Evolutionary conservation across 148 eudicot species (phyloP), one percentile per base, ranked within the genome.

Genomic region (Dysphania ambrosioides): DNA sequence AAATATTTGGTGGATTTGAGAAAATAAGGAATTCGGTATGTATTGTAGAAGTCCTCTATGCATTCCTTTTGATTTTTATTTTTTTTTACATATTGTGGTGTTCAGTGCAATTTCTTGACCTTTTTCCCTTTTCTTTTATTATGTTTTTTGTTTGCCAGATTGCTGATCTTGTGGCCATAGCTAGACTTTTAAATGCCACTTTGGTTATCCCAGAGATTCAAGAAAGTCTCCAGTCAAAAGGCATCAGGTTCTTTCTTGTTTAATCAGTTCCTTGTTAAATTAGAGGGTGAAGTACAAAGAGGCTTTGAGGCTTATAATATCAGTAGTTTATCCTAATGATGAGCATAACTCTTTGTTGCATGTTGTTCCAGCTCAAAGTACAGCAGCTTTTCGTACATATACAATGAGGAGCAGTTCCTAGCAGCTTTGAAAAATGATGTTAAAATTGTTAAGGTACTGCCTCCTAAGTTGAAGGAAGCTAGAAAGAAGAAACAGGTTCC

Each of bases 171-270:
- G 98, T 95, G 77, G 79, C 89, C 66, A 78, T 95, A 75, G 70
- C 97, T 62, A 89, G 98, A 82, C 92, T 95, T 70, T 84, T 95
- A 56, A 95, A 95, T 85, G 98, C 98, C 68, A 95, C 98, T 44
- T 89, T 95, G 79, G 93, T 95, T 69, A 86, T 95, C 70, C 98
- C 98, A 16, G 98, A 95, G 84, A 81, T 95, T 84, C 97, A 95
- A 87, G 88, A 90, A 75, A 92, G 92, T 77, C 76, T 82, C 36
- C 89, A 73, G 64, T 85, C 90, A 61, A 92, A 85, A 77, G 96
- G 96, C 85, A 87, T 90, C 87, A 95, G 98, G 97, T 95, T 75
- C 60, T 73, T 59, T 72, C 62, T 65, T 70, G 36, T 34, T 38
- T 34, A 58, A 59, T 29, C 78, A 6, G 27, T 74, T 64, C 66